Evolutionary conservation across 805 yeast species (phyloP).

Genomic region (Osmozyma mogii): DNA sequence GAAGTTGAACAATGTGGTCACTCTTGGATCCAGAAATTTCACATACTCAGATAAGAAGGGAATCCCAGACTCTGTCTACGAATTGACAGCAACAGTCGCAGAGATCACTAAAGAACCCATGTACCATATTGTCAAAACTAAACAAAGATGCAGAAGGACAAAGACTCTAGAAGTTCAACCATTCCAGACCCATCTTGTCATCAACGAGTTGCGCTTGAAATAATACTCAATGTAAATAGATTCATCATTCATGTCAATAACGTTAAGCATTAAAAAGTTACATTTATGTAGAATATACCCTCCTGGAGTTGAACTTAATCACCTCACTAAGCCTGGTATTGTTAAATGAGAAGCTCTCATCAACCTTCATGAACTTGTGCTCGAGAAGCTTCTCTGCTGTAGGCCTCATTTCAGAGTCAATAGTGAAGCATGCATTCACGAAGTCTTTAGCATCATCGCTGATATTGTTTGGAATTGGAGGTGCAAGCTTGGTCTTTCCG

Average conservation of each 20-base stretch:
- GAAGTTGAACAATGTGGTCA: constrained; percentile 63
- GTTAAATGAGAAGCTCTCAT: constrained; percentile 39
- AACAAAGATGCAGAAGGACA: constrained; percentile 71
- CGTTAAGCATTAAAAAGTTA: too few species aligned
- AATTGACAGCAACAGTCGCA: constrained; percentile 69
- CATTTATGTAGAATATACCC: too few species aligned
- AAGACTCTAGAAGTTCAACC: constrained; percentile 70
- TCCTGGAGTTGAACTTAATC: constrained; percentile 26
- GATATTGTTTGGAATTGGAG: constrained; percentile 94
- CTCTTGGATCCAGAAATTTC: constrained; percentile 79
- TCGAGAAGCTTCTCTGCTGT: constrained; percentile 62
- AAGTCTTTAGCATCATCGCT: constrained; percentile 62
- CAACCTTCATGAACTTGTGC: constrained; percentile 44
- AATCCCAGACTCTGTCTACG: constrained; percentile 43
- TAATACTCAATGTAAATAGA: constrained; percentile 9
- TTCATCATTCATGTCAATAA: too few species aligned
- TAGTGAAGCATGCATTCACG: constrained; percentile 62
- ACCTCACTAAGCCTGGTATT: constrained; percentile 48
- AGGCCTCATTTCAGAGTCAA: constrained; percentile 79
- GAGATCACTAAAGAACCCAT: constrained; percentile 80
- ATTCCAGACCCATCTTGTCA: constrained; percentile 68
- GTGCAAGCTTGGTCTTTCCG: constrained; percentile 82
- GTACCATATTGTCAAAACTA: constrained; percentile 47
- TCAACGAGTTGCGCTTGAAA: constrained; percentile 61
- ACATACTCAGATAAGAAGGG: constrained; percentile 44